Base-by-base conservation (phyloP, 768 basidiomycete species). In the Cystofilobasidium bisporidii region DNA sequence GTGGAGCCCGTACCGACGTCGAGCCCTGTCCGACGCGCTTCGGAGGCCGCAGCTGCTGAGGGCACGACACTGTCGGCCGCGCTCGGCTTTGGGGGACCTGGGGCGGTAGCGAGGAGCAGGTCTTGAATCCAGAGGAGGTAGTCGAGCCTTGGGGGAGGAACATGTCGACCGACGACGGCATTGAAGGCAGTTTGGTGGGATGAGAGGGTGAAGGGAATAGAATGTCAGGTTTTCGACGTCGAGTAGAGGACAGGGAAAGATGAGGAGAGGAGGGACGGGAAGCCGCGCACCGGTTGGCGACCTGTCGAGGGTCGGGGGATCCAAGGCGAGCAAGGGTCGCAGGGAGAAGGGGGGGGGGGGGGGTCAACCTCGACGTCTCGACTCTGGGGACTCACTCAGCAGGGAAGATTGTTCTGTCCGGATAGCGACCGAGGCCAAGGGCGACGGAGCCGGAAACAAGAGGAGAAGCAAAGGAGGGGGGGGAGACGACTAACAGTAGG, bases 1-100 rank as follows among this genome's bases (percentile, higher is more conserved):
- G 89, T 89, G 10, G 91, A 86, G 0, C 94, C 94, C 11, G 92
- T 94, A 26, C 94, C 94, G 45, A 91, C 90, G 70, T 38, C 26
- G 33, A 28, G 22, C 20, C 12, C 66, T 11, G 15, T 48, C 10
- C n/a, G n/a, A n/a, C n/a, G n/a, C n/a, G 59, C 48, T 63, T 32
- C 36, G 22, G 18, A 36, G 3, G 65, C 33, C n/a, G 60, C 36
- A 41, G 5, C 12, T 9, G 41, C 24, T 32, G 47, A 63, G 24
- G 28, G 38, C 56, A 18, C 33, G 1, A n/a, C n/a, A n/a, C n/a
- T n/a, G n/a, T n/a, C n/a, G n/a, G n/a, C n/a, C n/a, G n/a, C n/a
- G n/a, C n/a, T n/a, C n/a, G n/a, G n/a, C n/a, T n/a, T n/a, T n/a
- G n/a, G n/a, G n/a, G n/a, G n/a, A n/a, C n/a, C n/a, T n/a, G n/a